Evolutionary conservation across 345 rosid species (phyloP).

Genomic region (Hibiscus mutabilis): DNA sequence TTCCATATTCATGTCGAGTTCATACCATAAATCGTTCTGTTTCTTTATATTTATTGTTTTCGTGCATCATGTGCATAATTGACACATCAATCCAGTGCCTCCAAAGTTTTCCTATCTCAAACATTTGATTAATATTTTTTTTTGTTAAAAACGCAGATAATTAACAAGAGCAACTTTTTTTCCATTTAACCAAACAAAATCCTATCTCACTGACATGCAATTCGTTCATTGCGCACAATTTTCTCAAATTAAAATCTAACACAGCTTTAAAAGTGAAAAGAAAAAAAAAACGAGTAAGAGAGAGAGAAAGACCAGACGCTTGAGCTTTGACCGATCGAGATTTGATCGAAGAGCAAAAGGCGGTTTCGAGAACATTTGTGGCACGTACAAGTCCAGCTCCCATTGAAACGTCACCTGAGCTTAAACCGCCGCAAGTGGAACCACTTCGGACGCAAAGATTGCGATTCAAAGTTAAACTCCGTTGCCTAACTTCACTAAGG

Average conservation of each 20-base stretch:
- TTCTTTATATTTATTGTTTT: no score
- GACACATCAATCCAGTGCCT: not conserved
- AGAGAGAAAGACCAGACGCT: conserved; percentile 53
- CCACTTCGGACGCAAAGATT: conserved; percentile 25
- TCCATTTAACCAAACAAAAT: not conserved
- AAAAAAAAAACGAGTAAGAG: not conserved
- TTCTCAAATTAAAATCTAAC: not conserved
- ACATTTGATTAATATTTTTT: not conserved
- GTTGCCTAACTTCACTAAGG: conserved; percentile 12
- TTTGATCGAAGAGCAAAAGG: conserved; percentile 41
- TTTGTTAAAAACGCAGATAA: not conserved
- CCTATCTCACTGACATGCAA: conserved; percentile 4
- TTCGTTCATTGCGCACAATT: not conserved
- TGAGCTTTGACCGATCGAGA: conserved; percentile 58
- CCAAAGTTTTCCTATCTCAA: not conserved
- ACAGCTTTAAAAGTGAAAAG: not conserved
- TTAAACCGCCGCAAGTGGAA: conserved; percentile 30
- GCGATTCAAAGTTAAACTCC: conserved; percentile 17
- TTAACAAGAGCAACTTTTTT: not conserved
- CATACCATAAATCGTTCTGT: no score
- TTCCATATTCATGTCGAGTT: not conserved
- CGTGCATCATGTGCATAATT: not conserved
- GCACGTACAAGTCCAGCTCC: conserved; percentile 59
- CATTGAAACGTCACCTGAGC: conserved; percentile 35
- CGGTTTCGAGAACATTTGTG: conserved; percentile 22